Conservation (phyloP, 257 asterid species). For the Echites panduratus region DNA sequence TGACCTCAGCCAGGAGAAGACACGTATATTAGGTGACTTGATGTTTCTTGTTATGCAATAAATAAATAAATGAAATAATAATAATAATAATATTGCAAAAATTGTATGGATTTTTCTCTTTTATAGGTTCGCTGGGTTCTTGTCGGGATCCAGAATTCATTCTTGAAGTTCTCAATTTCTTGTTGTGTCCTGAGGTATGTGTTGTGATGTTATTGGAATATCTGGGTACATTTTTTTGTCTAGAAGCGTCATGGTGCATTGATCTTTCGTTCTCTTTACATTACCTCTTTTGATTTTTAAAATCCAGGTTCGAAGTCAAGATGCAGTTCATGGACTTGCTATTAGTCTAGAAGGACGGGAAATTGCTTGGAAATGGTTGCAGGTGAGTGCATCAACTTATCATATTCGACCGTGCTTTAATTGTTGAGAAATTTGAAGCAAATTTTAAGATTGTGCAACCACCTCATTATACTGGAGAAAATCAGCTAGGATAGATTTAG, state of each 20-base stretch:
- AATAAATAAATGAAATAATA: neutral
- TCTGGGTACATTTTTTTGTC: slow-evolving; percentile 2
- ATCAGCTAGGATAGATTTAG: neutral
- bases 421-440: neutral
- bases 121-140: slow-evolving; percentile 59
- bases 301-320: slow-evolving; percentile 87
- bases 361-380: slow-evolving; percentile 77
- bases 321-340: slow-evolving; percentile 65
- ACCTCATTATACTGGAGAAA: neutral
- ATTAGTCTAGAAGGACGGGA: slow-evolving; percentile 77
- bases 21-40: slow-evolving; percentile 60
- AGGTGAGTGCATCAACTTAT: slow-evolving; percentile 42
- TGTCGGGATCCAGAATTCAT: slow-evolving; percentile 73
- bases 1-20: slow-evolving; percentile 97
- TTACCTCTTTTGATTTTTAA: slow-evolving; percentile 5
- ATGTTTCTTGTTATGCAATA: neutral
- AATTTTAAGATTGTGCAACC: neutral
- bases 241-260: slow-evolving; percentile 3
- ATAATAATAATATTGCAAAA: slow-evolving; percentile 12
- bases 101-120: slow-evolving; percentile 20
- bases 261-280: neutral
- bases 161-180: slow-evolving; percentile 62
- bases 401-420: neutral
- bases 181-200: slow-evolving; percentile 70
- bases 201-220: slow-evolving; percentile 1